Percentiles rank a stretch among this genome's conserved stretches.
These are phyloP conservation scores for Trichoderma hamatum DNA, from an alignment of 2,329 filamentous ascomycete species.

Conservation along the genomic window DNA sequence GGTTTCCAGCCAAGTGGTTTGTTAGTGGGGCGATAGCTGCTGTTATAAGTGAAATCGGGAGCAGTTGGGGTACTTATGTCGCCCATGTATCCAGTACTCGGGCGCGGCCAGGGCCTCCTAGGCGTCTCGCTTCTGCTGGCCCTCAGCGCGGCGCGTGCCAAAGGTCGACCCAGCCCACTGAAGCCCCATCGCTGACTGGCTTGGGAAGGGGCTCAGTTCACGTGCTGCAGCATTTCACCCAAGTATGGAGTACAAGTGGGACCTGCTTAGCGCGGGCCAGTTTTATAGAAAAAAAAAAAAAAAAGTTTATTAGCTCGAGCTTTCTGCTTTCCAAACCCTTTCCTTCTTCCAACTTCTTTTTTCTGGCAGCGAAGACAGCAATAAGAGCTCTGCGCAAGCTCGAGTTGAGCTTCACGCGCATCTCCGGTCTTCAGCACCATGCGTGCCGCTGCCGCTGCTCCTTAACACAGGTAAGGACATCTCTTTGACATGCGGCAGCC, in stretches of 20 bases:
- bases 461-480: constrained; percentile 1
- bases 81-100: constrained; percentile 5
- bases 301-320: constrained; percentile 22
- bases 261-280: constrained; percentile 5
- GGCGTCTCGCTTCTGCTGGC: background rate
- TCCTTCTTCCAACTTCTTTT: constrained; percentile 1
- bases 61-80: constrained; percentile 9
- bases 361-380: background rate
- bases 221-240: constrained; percentile 24
- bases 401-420: background rate
- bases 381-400: constrained; percentile 8
- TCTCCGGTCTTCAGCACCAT: background rate
- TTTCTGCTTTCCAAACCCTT: constrained; percentile 2
- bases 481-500: background rate
- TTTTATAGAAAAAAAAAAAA: constrained; percentile 22
- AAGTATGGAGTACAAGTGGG: constrained; percentile 23
- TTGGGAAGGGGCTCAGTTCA: constrained; percentile 16
- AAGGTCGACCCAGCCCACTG: constrained; percentile 5
- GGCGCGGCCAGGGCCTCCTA: background rate
- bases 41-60: constrained; percentile 18
- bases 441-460: background rate
- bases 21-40: constrained; percentile 19
- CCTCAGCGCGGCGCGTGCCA: constrained; percentile 1
- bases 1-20: constrained; percentile 14
- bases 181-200: constrained; percentile 8